Conservation (phyloP, 2,329 filamentous ascomycete genomes). For the Ceratocystis cubensis region DNA sequence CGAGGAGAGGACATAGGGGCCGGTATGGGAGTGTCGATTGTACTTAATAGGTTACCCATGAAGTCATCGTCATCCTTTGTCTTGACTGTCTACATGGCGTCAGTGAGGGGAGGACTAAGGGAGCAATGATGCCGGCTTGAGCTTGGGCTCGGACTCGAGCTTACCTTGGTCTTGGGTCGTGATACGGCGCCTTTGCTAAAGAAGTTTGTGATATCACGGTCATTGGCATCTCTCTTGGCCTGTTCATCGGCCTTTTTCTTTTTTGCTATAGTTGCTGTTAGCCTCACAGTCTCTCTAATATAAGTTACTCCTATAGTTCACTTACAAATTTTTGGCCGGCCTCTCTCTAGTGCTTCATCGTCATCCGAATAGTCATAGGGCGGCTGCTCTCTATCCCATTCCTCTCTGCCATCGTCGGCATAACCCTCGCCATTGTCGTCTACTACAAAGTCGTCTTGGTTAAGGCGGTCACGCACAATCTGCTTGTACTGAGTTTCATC, state of each 20-base stretch:
- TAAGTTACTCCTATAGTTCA: constrained; percentile 9
- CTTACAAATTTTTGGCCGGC: constrained; percentile 38
- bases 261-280: constrained; percentile 47
- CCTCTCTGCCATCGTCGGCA: constrained; percentile 88
- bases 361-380: constrained; percentile 66
- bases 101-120: constrained; percentile 12
- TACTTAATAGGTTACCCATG: constrained; percentile 68
- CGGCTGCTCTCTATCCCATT: constrained; percentile 65
- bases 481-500: constrained; percentile 97
- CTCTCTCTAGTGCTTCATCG: constrained; percentile 35
- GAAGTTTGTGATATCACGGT: constrained; percentile 87
- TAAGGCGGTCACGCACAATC: constrained; percentile 74
- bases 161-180: constrained; percentile 70
- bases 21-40: constrained; percentile 67
- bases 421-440: constrained; percentile 97
- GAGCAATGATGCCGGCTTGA: neutral
- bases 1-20: constrained; percentile 37
- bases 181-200: constrained; percentile 63
- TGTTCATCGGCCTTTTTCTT: constrained; percentile 79
- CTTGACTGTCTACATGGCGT: constrained; percentile 46
- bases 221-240: constrained; percentile 72
- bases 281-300: neutral
- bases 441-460: constrained; percentile 95
- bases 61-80: constrained; percentile 85
- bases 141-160: constrained; percentile 18